Percentiles rank a stretch among this genome's conserved stretches.
These are phyloP conservation scores for Agaricus blazei DNA, from an alignment of 768 basidiomycete genomes.

Conservation along the genomic window DNA sequence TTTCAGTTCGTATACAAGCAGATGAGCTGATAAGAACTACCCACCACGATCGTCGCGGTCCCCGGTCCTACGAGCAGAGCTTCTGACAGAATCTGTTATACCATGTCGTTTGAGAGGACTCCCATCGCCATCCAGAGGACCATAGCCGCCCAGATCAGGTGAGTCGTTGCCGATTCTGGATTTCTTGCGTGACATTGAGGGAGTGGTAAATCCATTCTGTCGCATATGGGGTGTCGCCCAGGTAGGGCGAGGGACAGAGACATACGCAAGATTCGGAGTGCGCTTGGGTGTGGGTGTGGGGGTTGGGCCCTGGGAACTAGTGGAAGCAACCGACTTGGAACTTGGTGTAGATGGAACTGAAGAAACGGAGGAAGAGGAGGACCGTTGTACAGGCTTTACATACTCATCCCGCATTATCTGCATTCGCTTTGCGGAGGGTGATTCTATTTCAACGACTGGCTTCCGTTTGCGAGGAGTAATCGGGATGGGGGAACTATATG, in stretches of 20 bases:
- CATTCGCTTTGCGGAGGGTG: slow-evolving; percentile 61
- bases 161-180: slow-evolving; percentile 30
- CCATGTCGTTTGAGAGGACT: slow-evolving; percentile 25
- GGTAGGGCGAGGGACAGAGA: slow-evolving; percentile 40
- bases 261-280: slow-evolving; percentile 36
- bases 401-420: slow-evolving; percentile 18
- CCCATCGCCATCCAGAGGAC: slow-evolving; percentile 38
- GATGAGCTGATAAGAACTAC: slow-evolving; percentile 7
- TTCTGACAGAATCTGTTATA: slow-evolving; percentile 33
- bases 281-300: slow-evolving; percentile 29
- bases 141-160: slow-evolving; percentile 53
- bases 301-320: slow-evolving; percentile 16
- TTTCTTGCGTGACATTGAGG: slow-evolving; percentile 19
- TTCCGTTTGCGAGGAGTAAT: slow-evolving; percentile 73
- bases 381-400: slow-evolving; percentile 10
- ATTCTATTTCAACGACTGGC: slow-evolving; percentile 48
- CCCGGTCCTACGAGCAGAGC: slow-evolving; percentile 56
- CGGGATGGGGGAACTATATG: slow-evolving; percentile 20
- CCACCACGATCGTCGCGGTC: slow-evolving; percentile 75
- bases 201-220: slow-evolving; percentile 17
- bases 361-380: slow-evolving; percentile 15
- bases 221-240: slow-evolving; percentile 40
- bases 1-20: background rate
- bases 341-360: slow-evolving; percentile 25
- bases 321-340: slow-evolving; percentile 19